Percentiles rank a stretch among this genome's conserved stretches.
phyloP scores from a whole-genome alignment of 192 early-diverging fungal genomes.

The Diversispora epigaea region DNA sequence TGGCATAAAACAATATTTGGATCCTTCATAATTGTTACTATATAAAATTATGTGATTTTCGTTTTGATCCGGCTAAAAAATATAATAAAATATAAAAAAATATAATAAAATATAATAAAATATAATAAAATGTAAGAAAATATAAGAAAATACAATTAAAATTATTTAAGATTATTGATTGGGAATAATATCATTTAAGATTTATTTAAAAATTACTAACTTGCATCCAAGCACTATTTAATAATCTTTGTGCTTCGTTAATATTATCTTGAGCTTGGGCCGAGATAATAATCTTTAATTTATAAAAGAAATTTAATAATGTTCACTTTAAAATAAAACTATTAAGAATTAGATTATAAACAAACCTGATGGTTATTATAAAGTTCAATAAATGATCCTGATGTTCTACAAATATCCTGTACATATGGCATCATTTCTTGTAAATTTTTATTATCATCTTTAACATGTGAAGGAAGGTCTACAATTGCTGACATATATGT shows the following conservation, averaged over 20 bases:
- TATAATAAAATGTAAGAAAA: background rate
- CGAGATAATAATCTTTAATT: background rate
- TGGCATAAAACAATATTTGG: constrained; percentile 10
- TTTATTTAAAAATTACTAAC: background rate
- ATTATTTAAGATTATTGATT: background rate
- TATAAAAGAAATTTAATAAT: background rate
- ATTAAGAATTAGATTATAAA: background rate
- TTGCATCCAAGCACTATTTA: background rate
- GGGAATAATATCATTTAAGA: too few species aligned
- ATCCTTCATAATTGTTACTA: background rate
- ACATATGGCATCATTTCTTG: constrained; percentile 21
- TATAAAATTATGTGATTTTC: constrained; percentile 6
- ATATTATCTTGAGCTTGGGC: background rate
- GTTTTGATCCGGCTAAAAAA: constrained; percentile 9
- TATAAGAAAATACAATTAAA: too few species aligned
- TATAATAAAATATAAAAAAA: background rate
- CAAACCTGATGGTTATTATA: background rate
- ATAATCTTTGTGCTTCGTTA: constrained; percentile 4
- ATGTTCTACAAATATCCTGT: constrained; percentile 1
- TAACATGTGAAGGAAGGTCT: constrained; percentile 11
- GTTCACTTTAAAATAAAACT: background rate
- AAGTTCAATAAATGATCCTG: constrained; percentile 4
- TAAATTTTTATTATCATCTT: background rate
- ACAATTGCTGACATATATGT: background rate
- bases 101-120: too few species aligned